These are phyloP conservation scores for Rhododendron vialii DNA, from an alignment of 148 eudicot species.

Conservation along the genomic window DNA sequence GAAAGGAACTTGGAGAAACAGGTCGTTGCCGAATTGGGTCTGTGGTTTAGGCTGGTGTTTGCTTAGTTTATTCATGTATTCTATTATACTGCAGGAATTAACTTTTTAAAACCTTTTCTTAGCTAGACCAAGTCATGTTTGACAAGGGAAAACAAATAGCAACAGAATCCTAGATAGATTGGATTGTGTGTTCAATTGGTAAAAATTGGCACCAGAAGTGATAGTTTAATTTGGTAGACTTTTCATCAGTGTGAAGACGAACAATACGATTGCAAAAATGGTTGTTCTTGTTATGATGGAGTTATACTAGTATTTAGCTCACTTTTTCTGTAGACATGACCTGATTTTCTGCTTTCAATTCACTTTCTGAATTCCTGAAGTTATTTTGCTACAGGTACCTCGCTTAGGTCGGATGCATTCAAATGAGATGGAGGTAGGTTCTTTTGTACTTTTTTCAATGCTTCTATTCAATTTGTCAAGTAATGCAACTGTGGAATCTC, in stretches of 20 bases:
- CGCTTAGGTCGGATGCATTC: conserved; percentile 97
- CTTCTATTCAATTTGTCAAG: not conserved
- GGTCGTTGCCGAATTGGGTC: not conserved
- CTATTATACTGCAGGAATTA: not conserved
- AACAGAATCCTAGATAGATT: not conserved
- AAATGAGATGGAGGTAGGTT: conserved; percentile 84
- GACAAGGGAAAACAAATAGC: not conserved
- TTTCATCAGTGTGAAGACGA: not conserved
- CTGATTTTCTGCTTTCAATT: conserved; percentile 1
- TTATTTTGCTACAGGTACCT: conserved; percentile 55
- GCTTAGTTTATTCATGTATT: not conserved
- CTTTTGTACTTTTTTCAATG: not conserved
- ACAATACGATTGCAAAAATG: not conserved
- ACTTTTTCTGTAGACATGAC: not conserved
- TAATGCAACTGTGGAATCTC: not conserved
- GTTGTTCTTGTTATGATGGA: not conserved
- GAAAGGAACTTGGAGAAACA: conserved; percentile 26
- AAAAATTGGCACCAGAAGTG: not conserved
- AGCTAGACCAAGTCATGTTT: not conserved
- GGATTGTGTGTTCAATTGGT: not conserved
- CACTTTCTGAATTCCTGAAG: not conserved
- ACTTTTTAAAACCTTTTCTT: not conserved
- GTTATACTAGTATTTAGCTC: not conserved
- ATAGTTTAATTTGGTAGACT: not conserved
- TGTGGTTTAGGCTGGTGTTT: not conserved